Conservation (phyloP, 306 rosid species). For the Hippophae gyantsensis region DNA sequence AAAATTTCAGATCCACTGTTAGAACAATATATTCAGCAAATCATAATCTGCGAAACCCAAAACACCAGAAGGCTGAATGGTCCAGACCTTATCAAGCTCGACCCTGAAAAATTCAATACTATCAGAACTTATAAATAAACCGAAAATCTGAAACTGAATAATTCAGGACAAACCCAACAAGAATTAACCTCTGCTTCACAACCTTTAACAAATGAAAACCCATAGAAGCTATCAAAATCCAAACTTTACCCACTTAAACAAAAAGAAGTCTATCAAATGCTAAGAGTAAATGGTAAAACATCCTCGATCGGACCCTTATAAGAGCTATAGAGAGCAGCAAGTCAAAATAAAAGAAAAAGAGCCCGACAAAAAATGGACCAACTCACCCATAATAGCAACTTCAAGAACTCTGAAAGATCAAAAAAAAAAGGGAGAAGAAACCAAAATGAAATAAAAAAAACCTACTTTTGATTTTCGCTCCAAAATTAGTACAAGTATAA, state of each 20-base stretch:
- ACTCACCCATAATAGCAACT: slow-evolving; percentile 26
- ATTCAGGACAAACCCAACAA: slow-evolving; percentile 7
- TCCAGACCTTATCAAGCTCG: slow-evolving; percentile 23
- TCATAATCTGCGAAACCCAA: slow-evolving; percentile 13
- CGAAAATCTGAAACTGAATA: slow-evolving; percentile 19
- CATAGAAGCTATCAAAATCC: neutral
- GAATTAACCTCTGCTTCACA: slow-evolving; percentile 10
- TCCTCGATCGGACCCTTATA: slow-evolving; percentile 38
- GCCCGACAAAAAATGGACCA: slow-evolving; percentile 3
- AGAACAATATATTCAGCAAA: slow-evolving; percentile 19
- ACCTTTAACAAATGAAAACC: slow-evolving; percentile 1
- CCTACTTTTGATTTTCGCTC: slow-evolving; percentile 11
- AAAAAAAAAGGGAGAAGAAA: neutral
- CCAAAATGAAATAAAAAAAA: slow-evolving; percentile 2
- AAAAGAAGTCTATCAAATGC: slow-evolving; percentile 11
- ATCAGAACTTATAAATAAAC: slow-evolving; percentile 22
- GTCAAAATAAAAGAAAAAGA: slow-evolving; percentile 5
- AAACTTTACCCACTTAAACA: slow-evolving; percentile 19
- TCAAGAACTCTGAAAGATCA: neutral
- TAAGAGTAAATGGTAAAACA: slow-evolving; percentile 14
- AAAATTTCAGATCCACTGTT: slow-evolving; percentile 53
- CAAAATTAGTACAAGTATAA: neutral
- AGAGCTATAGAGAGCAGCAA: slow-evolving; percentile 12
- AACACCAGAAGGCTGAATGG: slow-evolving; percentile 12
- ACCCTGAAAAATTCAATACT: neutral